These are phyloP conservation scores for Hypericum androsaemum DNA, from an alignment of 345 rosid species.

Conservation along the genomic window DNA sequence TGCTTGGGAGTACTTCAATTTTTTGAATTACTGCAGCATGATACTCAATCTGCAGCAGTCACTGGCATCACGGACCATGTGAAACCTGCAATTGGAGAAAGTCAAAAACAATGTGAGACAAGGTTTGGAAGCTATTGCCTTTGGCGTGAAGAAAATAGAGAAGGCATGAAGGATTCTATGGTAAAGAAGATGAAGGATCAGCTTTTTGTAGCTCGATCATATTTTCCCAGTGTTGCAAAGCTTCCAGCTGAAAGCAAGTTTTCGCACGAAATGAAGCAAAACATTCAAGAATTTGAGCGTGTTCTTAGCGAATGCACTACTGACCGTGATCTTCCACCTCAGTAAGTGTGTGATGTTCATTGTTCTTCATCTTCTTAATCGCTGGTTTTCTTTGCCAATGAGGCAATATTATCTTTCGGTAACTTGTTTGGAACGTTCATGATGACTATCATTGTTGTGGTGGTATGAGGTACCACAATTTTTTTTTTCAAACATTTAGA, in stretches of 20 bases:
- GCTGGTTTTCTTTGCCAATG: too few relatives aligned
- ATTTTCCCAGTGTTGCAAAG: slow-evolving; percentile 90
- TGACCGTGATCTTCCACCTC: slow-evolving; percentile 73
- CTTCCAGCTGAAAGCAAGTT: slow-evolving; percentile 62
- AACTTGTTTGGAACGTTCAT: too few relatives aligned
- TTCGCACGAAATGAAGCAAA: slow-evolving; percentile 71
- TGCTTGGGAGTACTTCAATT: background rate
- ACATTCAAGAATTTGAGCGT: slow-evolving; percentile 88
- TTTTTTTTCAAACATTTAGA: too few relatives aligned
- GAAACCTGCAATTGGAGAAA: slow-evolving; percentile 29
- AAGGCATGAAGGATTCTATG: slow-evolving; percentile 66
- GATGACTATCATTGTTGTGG: too few relatives aligned
- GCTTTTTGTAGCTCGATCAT: slow-evolving; percentile 91
- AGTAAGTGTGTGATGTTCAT: slow-evolving; percentile 37
- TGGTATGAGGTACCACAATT: too few relatives aligned
- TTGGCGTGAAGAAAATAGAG: slow-evolving; percentile 77
- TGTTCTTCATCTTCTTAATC: too few relatives aligned
- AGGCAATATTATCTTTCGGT: too few relatives aligned
- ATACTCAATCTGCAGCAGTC: slow-evolving; percentile 9
- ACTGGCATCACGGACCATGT: slow-evolving; percentile 11
- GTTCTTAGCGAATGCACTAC: slow-evolving; percentile 75
- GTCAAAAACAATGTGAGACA: slow-evolving; percentile 52
- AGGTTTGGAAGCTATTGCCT: slow-evolving; percentile 90
- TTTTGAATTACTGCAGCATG: slow-evolving; percentile 29
- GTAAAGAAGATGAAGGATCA: slow-evolving; percentile 85